Base-by-base conservation (phyloP, 306 rosid species). In the Begonia peltatifolia region DNA sequence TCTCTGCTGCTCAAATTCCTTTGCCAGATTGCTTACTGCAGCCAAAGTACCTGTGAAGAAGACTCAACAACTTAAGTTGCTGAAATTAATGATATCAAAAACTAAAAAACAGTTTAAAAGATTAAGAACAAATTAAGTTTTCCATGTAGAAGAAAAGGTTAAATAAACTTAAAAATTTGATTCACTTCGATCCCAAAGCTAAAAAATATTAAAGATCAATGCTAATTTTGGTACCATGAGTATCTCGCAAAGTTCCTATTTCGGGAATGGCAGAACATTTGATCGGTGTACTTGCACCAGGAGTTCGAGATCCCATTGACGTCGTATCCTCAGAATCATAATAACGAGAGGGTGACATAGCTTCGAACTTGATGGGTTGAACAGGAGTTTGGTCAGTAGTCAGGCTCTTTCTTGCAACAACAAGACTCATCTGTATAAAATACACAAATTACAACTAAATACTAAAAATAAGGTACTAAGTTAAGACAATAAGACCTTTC, bases 341-440 rank as follows among this genome's bases (percentile, higher is more conserved):
- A 66, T 50, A 44, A 8, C 67, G 67, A 62, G 80, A 73, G 6
- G 76, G 63, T 47, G 82, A 62, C 50, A 25, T 52, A 35, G 41
- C 57, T 46, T 74, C 86, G 9, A 60, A 47, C 68, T 74, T 77
- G 64, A 60, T 73, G 1, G 70, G 81, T 57, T 74, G 94, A 59
- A 62, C 60, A 25, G 56, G 55, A 16, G 65, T 47, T 50, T 62
- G 69, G 47, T 77, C 93, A 49, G 82, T 46, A 48, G 63, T 70
- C 63, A 87, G 86, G 80, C 89, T 87, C 87, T 59, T 86, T 63
- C 77, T 79, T 41, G 99, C 96, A 46, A 83, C 83, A 60, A 94
- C 67, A 60, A 92, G 94, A 71, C 89, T 92, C 77, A 42, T 76
- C 99, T 92, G 94, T 81, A 66, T 56, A 46, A 58, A 36, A 38